Evolutionary conservation across 768 basidiomycete species (phyloP), one percentile per base, ranked within the genome.

Genomic region (Tylopilus balloui): DNA sequence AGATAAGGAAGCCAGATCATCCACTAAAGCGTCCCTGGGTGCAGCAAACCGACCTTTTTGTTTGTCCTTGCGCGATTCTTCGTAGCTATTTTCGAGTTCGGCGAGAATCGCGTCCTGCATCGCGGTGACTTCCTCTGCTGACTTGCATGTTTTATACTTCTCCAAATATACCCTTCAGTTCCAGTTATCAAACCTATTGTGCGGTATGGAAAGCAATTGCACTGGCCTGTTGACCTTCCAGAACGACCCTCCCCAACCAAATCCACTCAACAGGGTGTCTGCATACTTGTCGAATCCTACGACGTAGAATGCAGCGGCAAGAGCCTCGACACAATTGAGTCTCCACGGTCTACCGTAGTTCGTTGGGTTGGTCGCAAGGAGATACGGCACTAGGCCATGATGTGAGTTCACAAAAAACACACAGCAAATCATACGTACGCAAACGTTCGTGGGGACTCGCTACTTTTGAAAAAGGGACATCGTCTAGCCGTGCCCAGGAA

Each of bases 291-390:
- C 78, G 53, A 92, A 91, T 0, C 94, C 92, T 0, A 90, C 88
- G 58, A 98, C 87, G 66, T 91, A 96, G 58, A 99, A 94, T 0
- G 92, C 88, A 0, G 95, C 96, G 0, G 96, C 94, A 5, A 97
- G 77, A 0, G 91, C 90, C 68, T 95, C 93, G 24, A 90, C 94
- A 55, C 95, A 97, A 60, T 95, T 97, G 34, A 99, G 73, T 42
- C 86, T 76, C 92, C 93, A 97, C 0, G 96, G 96, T 66, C 92
- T 93, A 10, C 96, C 96, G 58, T 98, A 99, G 69, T 99, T 99
- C 10, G 92, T 92, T 0, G 95, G 93, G 66, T 99, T 99, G 1
- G 92, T 88, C 0, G 96, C 96, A 37, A 98, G 68, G 17, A 99
- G 79, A 65, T 95, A 98, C 0, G 96, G 96, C 24, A 99, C 95